Percentiles rank a stretch among this genome's conserved stretches.
Conservation (phyloP, 805 yeast genomes). For the Pichia manshurica region DNA sequence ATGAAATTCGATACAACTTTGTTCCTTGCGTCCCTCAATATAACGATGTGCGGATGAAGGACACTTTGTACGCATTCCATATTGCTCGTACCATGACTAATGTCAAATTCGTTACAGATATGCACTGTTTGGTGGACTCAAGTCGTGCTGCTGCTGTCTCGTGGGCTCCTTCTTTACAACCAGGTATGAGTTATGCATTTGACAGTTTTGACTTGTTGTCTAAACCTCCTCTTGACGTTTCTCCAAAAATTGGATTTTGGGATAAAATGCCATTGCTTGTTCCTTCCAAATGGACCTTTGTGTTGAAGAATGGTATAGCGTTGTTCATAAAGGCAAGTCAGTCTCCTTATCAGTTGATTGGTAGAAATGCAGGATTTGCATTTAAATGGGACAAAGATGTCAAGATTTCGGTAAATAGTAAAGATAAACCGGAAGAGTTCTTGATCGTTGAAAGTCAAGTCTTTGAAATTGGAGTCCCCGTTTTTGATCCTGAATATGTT, state of each 20-base stretch:
- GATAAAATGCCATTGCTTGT: conserved; percentile 53
- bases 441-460: conserved; percentile 48
- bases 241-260: conserved; percentile 65
- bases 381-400: conserved; percentile 61
- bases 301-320: conserved; percentile 47
- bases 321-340: conserved; percentile 57
- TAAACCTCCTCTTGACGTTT: conserved; percentile 64
- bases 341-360: conserved; percentile 53
- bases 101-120: conserved; percentile 48
- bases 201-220: conserved; percentile 61
- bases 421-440: conserved; percentile 43
- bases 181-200: conserved; percentile 57
- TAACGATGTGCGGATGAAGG: conserved; percentile 23
- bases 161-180: conserved; percentile 61
- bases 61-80: conserved; percentile 51
- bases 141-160: conserved; percentile 45
- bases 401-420: conserved; percentile 44
- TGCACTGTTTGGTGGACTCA: conserved; percentile 41
- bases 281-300: conserved; percentile 48
- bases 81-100: conserved; percentile 61
- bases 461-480: conserved; percentile 54
- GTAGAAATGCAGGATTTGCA: conserved; percentile 56
- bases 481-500: conserved; percentile 34
- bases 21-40: conserved; percentile 44
- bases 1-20: conserved; percentile 35